phyloP scores from a whole-genome alignment of 441 rosid genomes.

The Eugenia klotzschiana region DNA sequence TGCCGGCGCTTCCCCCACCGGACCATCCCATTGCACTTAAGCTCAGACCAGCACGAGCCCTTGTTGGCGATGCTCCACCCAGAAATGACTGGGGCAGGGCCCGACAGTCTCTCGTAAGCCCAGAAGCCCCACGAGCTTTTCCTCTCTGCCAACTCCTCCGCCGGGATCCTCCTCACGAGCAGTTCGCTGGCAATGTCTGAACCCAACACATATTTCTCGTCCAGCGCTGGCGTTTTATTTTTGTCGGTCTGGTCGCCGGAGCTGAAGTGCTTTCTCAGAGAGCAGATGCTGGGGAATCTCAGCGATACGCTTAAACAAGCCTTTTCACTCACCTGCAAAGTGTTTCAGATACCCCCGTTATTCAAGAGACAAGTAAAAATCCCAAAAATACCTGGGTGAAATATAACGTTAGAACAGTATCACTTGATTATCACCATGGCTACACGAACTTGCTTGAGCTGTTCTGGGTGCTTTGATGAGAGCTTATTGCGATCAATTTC shows the following conservation, averaged over 20 bases:
- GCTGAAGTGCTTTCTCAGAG: conserved; percentile 41
- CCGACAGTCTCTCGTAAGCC: conserved; percentile 12
- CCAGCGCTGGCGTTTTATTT: conserved; percentile 49
- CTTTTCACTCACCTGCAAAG: conserved; percentile 55
- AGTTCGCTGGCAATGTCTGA: conserved; percentile 49
- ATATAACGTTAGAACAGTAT: neutral
- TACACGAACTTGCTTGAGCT: conserved; percentile 43
- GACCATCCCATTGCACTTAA: conserved; percentile 34
- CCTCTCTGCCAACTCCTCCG: conserved; percentile 32
- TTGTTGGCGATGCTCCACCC: conserved; percentile 14
- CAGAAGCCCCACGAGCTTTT: conserved; percentile 48
- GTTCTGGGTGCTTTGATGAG: conserved; percentile 36
- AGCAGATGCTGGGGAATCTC: conserved; percentile 53
- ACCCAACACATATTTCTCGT: conserved; percentile 41
- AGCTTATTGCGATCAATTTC: conserved; percentile 57
- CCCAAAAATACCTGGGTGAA: neutral
- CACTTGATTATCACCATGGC: conserved; percentile 39
- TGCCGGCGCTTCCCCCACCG: conserved; percentile 73
- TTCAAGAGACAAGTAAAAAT: neutral
- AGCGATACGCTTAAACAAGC: conserved; percentile 35
- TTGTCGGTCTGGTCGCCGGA: conserved; percentile 11
- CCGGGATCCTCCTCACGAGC: conserved; percentile 44
- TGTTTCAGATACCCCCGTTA: neutral
- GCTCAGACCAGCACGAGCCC: conserved; percentile 37
- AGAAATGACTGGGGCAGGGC: neutral